A percentile compares a stretch with the other conserved stretches of the same genome.
phyloP scores from a whole-genome alignment of 169 alveolate genomes.

The Sarcocystis neurona region DNA sequence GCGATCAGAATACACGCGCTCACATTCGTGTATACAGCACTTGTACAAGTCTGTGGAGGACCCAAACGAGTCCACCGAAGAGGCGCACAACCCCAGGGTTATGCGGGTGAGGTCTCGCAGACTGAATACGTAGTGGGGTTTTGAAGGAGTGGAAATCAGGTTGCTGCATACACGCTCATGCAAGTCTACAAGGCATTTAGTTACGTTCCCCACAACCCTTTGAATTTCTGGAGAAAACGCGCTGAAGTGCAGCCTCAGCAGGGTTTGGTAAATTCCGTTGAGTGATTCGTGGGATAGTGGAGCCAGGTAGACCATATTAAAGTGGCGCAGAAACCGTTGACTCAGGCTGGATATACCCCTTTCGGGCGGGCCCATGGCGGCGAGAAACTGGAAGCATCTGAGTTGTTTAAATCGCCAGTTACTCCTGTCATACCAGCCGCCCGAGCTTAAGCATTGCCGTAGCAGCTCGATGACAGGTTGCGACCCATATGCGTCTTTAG shows the following conservation, averaged over 20 bases:
- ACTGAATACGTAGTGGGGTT: constrained; percentile 91
- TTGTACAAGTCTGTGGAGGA: constrained; percentile 84
- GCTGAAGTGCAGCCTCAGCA: constrained; percentile 77
- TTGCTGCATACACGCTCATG: constrained; percentile 79
- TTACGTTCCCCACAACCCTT: constrained; percentile 74
- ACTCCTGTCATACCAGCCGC: constrained; percentile 91
- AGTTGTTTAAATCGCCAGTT: constrained; percentile 83
- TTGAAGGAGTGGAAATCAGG: constrained; percentile 89
- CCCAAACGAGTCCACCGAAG: constrained; percentile 77
- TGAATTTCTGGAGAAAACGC: constrained; percentile 71
- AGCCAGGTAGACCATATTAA: constrained; percentile 83
- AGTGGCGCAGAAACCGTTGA: constrained; percentile 84
- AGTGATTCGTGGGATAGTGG: constrained; percentile 84
- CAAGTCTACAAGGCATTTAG: constrained; percentile 77
- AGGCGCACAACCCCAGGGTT: constrained; percentile 84
- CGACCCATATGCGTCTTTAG: constrained; percentile 92
- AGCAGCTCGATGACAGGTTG: constrained; percentile 93
- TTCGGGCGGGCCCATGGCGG: constrained; percentile 92
- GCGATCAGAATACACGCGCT: constrained; percentile 94
- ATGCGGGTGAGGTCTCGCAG: constrained; percentile 88
- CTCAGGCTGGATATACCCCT: constrained; percentile 88
- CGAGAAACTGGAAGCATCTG: constrained; percentile 81
- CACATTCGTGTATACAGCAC: constrained; percentile 96
- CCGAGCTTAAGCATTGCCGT: constrained; percentile 88
- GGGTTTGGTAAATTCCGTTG: constrained; percentile 80